Evolutionary conservation across 1,284 basidiomycete species (phyloP).

Genomic region (Ustilago hordei): DNA sequence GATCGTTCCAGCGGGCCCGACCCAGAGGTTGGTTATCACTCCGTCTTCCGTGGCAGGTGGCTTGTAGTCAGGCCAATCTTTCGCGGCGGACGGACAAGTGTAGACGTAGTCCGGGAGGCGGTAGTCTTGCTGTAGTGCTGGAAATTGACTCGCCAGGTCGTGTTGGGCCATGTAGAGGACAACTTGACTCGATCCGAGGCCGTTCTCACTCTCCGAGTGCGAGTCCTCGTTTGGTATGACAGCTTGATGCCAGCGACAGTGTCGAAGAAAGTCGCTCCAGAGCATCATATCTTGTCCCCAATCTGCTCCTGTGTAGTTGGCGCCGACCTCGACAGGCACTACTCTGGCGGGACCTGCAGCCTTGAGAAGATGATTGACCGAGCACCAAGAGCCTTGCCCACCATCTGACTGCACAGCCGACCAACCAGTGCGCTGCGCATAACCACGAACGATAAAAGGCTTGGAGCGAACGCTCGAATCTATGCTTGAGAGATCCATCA

Average conservation of each 20-base stretch:
- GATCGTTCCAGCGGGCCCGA: slow-evolving; percentile 81
- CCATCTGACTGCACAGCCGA: slow-evolving; percentile 77
- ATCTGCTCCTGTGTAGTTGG: slow-evolving; percentile 81
- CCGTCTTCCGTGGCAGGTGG: slow-evolving; percentile 77
- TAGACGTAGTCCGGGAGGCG: slow-evolving; percentile 88
- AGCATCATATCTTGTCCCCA: slow-evolving; percentile 86
- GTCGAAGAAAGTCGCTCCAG: slow-evolving; percentile 81
- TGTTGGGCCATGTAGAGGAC: slow-evolving; percentile 91
- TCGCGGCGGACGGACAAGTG: slow-evolving; percentile 72
- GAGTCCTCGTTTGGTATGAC: neutral
- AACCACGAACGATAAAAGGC: slow-evolving; percentile 82
- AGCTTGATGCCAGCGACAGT: slow-evolving; percentile 72
- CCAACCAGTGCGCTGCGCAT: slow-evolving; percentile 73
- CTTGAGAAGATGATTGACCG: slow-evolving; percentile 29
- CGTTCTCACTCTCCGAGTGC: neutral
- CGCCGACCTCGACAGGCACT: slow-evolving; percentile 90
- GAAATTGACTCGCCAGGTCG: slow-evolving; percentile 85
- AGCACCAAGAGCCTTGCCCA: slow-evolving; percentile 71
- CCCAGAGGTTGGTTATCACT: slow-evolving; percentile 85
- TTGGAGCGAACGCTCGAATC: slow-evolving; percentile 5
- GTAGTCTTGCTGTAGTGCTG: slow-evolving; percentile 80
- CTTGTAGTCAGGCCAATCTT: slow-evolving; percentile 72
- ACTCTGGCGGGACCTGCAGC: slow-evolving; percentile 77
- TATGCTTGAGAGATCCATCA: slow-evolving; percentile 19
- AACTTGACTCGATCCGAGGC: neutral